These are phyloP conservation scores for Alloteropsis angusta DNA, from an alignment of 202 grass and related monocot species.

Conservation along the genomic window DNA sequence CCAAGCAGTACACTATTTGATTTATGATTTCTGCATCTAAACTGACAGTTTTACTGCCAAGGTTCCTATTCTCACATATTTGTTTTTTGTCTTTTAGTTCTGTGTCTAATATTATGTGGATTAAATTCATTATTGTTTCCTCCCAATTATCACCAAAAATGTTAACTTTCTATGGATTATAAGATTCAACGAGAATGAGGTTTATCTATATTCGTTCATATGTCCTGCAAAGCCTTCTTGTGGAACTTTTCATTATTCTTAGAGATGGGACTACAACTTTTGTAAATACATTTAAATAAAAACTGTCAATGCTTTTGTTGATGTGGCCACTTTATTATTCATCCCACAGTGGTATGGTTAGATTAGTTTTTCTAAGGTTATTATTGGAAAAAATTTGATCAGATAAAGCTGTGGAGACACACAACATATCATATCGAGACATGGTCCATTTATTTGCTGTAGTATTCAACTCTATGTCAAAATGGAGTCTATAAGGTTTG, in stretches of 20 bases:
- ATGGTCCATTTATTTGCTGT: neutral
- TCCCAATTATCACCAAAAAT: neutral
- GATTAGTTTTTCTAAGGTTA: neutral
- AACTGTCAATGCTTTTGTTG: neutral
- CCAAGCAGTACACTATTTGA: neutral
- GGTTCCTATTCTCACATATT: neutral
- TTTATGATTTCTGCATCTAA: neutral
- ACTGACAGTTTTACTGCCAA: neutral
- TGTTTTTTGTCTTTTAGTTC: neutral
- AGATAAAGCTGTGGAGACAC: neutral
- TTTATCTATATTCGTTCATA: neutral
- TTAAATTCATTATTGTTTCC: neutral
- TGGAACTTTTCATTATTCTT: neutral
- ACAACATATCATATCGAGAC: neutral
- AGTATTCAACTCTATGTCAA: neutral
- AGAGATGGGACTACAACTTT: neutral
- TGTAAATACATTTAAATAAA: neutral
- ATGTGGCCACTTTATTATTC: neutral
- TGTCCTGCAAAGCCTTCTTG: neutral
- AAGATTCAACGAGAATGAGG: neutral
- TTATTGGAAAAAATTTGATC: neutral
- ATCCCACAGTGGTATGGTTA: neutral
- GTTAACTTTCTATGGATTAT: neutral
- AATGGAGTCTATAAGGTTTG: neutral
- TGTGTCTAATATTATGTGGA: neutral